Conservation (phyloP, 495 filamentous ascomycete genomes). For the Thermothielavioides terrestris region DNA sequence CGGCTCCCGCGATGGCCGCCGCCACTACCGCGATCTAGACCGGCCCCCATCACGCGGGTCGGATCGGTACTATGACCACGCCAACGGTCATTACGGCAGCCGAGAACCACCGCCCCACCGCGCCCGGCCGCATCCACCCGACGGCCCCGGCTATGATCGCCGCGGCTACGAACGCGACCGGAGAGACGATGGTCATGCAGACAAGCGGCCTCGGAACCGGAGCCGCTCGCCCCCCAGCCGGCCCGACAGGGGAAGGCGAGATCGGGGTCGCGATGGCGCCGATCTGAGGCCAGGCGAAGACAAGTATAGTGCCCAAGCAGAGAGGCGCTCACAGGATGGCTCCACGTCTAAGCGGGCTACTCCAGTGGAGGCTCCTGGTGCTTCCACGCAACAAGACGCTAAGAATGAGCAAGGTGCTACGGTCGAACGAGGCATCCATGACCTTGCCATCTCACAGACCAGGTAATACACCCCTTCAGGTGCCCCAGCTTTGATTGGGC, state of each 20-base stretch:
- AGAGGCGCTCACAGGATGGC: constrained; percentile 31
- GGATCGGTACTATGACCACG: constrained; percentile 36
- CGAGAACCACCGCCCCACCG: constrained; percentile 16
- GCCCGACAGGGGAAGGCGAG: constrained; percentile 35
- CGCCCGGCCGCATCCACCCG: neutral
- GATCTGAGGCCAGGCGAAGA: constrained; percentile 15
- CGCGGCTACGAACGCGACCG: constrained; percentile 13
- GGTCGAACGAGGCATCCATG: constrained; percentile 41
- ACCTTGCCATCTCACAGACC: constrained; percentile 19
- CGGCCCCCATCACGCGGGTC: constrained; percentile 46
- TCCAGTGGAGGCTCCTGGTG: constrained; percentile 27
- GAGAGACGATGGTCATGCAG: constrained; percentile 34
- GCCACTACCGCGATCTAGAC: constrained; percentile 54
- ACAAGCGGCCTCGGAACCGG: constrained; percentile 58
- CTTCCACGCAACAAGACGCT: constrained; percentile 54
- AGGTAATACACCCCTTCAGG: constrained; percentile 9
- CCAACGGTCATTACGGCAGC: constrained; percentile 47
- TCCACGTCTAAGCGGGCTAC: constrained; percentile 24
- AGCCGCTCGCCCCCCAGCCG: constrained; percentile 55
- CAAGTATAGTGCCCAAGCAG: constrained; percentile 37
- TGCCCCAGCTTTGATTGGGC: neutral
- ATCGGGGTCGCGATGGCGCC: constrained; percentile 19
- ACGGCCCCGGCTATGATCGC: constrained; percentile 9
- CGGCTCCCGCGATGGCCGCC: constrained; percentile 34
- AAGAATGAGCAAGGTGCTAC: constrained; percentile 54